Percentiles rank a stretch among this genome's conserved stretches.
Conservation (phyloP, 2,329 filamentous ascomycete species). For the Colletotrichum liriopes region DNA sequence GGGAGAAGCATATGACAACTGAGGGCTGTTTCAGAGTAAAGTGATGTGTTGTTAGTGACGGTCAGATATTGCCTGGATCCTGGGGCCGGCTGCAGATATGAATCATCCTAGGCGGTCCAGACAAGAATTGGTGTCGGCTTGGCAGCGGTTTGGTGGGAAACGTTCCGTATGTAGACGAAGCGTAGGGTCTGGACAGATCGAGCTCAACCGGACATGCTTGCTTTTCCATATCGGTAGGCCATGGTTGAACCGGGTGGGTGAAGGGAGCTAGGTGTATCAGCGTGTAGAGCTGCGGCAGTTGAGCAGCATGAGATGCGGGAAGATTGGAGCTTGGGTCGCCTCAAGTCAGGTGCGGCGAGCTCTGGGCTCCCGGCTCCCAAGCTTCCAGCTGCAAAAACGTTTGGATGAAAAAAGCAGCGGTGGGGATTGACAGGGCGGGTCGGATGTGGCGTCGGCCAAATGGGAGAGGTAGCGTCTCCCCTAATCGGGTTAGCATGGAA, state of each 20-base stretch:
- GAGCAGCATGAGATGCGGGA: background rate
- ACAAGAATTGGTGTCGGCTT: background rate
- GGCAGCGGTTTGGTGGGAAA: background rate
- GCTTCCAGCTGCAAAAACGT: slow-evolving; percentile 22
- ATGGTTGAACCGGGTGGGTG: background rate
- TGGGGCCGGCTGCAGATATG: background rate
- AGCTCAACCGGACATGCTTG: background rate
- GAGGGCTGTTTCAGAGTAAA: background rate
- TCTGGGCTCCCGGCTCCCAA: slow-evolving; percentile 11
- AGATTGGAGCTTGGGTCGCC: slow-evolving; percentile 25
- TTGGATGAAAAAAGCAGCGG: slow-evolving; percentile 15
- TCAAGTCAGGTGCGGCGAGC: slow-evolving; percentile 22
- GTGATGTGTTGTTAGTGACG: background rate
- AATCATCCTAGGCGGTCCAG: background rate
- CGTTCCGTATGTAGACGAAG: background rate
- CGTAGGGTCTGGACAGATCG: background rate
- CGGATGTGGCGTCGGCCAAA: slow-evolving; percentile 40
- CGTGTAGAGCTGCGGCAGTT: background rate
- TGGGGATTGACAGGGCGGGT: slow-evolving; percentile 29
- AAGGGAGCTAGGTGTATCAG: background rate
- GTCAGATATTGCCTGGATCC: background rate
- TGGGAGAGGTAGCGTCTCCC: slow-evolving; percentile 1
- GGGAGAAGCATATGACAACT: background rate
- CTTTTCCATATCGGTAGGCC: background rate
- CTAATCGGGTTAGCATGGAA: slow-evolving; percentile 32